Conservation (phyloP, 1,284 basidiomycete species). For the Sutorius eximius region DNA sequence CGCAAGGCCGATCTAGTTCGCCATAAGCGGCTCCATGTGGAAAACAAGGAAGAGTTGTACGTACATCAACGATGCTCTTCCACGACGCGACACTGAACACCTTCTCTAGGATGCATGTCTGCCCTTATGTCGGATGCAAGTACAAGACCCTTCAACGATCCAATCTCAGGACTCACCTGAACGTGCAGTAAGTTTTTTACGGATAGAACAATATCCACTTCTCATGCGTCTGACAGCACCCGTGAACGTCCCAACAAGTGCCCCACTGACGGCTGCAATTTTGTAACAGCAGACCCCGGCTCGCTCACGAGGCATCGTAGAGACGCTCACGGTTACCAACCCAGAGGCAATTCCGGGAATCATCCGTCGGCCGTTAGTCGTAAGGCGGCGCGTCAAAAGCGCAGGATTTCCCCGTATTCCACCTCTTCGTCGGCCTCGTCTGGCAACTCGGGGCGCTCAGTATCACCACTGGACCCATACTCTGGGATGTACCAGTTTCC, state of each 20-base stretch:
- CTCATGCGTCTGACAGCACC: conserved; percentile 17
- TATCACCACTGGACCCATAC: neutral
- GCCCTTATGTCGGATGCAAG: conserved; percentile 24
- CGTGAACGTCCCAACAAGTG: conserved; percentile 20
- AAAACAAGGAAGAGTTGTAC: conserved; percentile 20
- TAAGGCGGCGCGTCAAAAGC: neutral
- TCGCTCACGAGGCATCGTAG: conserved; percentile 32
- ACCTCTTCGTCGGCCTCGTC: neutral
- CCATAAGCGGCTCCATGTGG: conserved; percentile 18
- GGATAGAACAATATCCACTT: neutral
- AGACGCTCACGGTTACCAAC: conserved; percentile 14
- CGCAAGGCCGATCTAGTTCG: conserved; percentile 23
- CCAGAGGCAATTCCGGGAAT: neutral
- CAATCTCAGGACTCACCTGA: conserved; percentile 32
- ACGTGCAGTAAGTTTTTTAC: conserved; percentile 25
- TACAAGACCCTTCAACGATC: conserved; percentile 30
- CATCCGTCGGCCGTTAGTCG: neutral
- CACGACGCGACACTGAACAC: conserved; percentile 4
- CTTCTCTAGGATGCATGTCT: conserved; percentile 22
- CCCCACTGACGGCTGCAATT: conserved; percentile 22
- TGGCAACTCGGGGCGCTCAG: neutral
- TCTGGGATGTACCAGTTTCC: neutral
- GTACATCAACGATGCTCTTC: neutral
- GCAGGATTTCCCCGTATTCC: neutral
- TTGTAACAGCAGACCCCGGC: conserved; percentile 26